These are phyloP conservation scores for Fagus crenata DNA, from an alignment of 306 rosid species.

Conservation along the genomic window DNA sequence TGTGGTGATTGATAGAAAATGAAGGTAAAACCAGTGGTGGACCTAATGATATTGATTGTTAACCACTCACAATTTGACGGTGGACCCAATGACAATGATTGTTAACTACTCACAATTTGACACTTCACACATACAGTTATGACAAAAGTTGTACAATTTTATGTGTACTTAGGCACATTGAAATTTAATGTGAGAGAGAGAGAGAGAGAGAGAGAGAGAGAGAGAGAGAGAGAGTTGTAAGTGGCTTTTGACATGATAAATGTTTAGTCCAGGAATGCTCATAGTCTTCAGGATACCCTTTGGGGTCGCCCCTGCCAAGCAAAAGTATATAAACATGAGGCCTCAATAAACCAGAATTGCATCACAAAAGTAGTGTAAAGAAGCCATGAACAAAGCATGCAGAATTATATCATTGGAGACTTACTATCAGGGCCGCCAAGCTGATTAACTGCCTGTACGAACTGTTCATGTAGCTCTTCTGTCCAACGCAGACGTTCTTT, in stretches of 20 bases:
- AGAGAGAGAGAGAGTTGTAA: slow-evolving; percentile 51
- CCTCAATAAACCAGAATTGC: too few species aligned
- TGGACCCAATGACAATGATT: too few species aligned
- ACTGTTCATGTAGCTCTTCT: slow-evolving; percentile 58
- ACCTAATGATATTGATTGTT: too few species aligned
- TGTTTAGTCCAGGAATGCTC: slow-evolving; percentile 47
- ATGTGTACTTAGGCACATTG: too few species aligned
- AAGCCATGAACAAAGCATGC: not conserved
- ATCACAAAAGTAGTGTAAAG: not conserved
- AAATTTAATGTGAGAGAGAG: too few species aligned
- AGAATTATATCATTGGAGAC: slow-evolving; percentile 17
- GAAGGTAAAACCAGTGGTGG: too few species aligned
- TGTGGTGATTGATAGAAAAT: too few species aligned
- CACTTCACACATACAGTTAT: too few species aligned
- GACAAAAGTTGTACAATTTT: too few species aligned
- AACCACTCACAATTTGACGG: too few species aligned
- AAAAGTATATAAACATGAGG: not conserved
- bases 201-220: too few species aligned
- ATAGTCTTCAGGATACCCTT: slow-evolving; percentile 62
- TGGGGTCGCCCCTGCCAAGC: slow-evolving; percentile 75
- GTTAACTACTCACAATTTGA: too few species aligned
- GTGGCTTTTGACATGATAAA: slow-evolving; percentile 74
- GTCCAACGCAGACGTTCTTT: slow-evolving; percentile 79
- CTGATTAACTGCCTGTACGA: slow-evolving; percentile 60
- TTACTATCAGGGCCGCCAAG: slow-evolving; percentile 87